Base-by-base conservation (phyloP, 768 basidiomycete species). In the Phlegmacium glaucopus region DNA sequence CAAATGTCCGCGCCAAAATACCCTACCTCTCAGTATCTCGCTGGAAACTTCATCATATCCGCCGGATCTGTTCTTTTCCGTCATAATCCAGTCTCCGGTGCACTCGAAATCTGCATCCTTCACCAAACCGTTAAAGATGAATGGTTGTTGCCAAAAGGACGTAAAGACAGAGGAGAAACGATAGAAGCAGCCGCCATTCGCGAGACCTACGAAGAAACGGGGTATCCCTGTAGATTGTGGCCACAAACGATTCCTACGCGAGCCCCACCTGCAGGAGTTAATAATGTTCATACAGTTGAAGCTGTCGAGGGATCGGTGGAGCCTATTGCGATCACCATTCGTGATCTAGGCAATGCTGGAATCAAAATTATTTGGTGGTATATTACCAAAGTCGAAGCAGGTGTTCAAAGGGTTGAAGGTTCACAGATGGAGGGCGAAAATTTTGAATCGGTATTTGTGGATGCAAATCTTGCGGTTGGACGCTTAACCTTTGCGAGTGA, bases 191-290 rank as follows among this genome's bases (percentile, higher is more conserved):
- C 82, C 2, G 82, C 83, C 0, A 50, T 80, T 5, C 70, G 84
- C 13, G 83, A 86, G 63, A 81, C 82, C 1, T 81, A 70, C 57
- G 85, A 82, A 56, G 82, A 85, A 66, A 84, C 82, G 0, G 82
- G 82, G 5, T 85, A 78, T 53, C 62, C 62, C 4, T 83, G 83
- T 60, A 56, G 61, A 16, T 61, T 79, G 30, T 70, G 80, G 51
- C 75, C 78, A 1, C 63, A 71, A 39, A 67, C 64, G 39, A 74
- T 84, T 70, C 58, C 64, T 39, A 84, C 81, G 12, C 73, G 78
- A n/a, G 82, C 82, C 4, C 79, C 81, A 2, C 51, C 56, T 15
- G 66, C 77, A 0, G 74, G 77, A n/a, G 65, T 75, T 40, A 66
- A 68, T 42, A 62, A 61, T 29, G 58, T 65, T 9, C 56, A 63